A percentile compares a stretch with the other conserved stretches of the same genome.
Evolutionary conservation across 345 rosid species (phyloP).

Genomic region (Angophora floribunda): DNA sequence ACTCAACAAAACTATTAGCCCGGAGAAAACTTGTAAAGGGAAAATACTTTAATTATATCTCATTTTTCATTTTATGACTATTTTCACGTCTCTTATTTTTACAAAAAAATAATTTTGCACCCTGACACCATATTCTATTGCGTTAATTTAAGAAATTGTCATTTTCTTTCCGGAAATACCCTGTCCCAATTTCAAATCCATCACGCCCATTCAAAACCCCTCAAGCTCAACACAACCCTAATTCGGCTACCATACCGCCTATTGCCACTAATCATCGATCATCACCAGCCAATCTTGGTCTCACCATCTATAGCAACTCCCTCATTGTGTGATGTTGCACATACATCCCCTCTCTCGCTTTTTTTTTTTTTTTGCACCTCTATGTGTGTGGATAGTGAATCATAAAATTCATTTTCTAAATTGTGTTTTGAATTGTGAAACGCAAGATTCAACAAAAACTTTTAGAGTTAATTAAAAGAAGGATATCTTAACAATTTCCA

Average conservation of each 20-base stretch:
- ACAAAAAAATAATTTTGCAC: not conserved
- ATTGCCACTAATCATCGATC: accelerated
- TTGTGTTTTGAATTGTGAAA: no score
- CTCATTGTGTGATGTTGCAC: not conserved
- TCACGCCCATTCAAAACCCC: no score
- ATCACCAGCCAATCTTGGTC: not conserved
- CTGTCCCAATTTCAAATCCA: accelerated
- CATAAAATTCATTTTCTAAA: no score
- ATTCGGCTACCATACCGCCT: not conserved
- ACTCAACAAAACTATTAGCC: not conserved
- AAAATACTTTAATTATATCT: not conserved
- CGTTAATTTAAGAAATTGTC: not conserved
- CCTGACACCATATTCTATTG: not conserved
- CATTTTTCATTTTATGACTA: not conserved
- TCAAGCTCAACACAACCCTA: not conserved
- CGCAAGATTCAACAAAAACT: no score
- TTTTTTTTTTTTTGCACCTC: no score
- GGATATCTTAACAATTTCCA: no score
- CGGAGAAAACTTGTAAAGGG: not conserved
- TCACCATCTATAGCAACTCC: not conserved
- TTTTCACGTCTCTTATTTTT: not conserved
- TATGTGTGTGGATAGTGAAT: no score
- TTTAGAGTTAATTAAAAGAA: no score
- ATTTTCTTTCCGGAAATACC: not conserved
- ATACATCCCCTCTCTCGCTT: not conserved